Evolutionary conservation across 768 basidiomycete genomes (phyloP).

Genomic region (Suillus hirtellus): DNA sequence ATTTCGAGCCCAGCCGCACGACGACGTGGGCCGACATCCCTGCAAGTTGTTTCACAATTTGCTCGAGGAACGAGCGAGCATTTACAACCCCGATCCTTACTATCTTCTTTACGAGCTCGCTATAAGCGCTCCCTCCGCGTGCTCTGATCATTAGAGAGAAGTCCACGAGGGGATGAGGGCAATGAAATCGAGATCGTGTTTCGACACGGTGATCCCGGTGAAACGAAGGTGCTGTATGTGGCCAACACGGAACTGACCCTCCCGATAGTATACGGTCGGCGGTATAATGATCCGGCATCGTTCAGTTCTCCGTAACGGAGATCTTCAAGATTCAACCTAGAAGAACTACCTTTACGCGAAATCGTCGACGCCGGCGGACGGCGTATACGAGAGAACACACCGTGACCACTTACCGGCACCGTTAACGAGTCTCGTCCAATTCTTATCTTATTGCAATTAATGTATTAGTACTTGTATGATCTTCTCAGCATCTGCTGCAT

Average conservation of each 20-base stretch:
- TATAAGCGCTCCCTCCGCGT: too few species aligned
- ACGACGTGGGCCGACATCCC: too few species aligned
- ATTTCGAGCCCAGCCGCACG: too few species aligned
- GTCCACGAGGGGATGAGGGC: background rate
- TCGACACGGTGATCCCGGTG: background rate
- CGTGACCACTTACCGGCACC: background rate
- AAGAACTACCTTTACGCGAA: background rate
- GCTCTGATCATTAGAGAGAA: background rate
- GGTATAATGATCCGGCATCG: background rate
- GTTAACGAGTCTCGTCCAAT: background rate
- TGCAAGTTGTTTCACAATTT: too few species aligned
- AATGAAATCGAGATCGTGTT: background rate
- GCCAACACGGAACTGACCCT: too few species aligned
- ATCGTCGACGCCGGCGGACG: background rate
- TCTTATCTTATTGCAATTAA: too few species aligned
- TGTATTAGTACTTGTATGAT: background rate
- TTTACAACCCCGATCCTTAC: too few species aligned
- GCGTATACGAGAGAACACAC: background rate
- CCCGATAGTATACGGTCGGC: background rate
- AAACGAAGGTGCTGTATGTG: background rate
- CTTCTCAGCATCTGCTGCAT: background rate
- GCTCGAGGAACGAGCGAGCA: background rate
- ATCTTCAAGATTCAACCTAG: background rate
- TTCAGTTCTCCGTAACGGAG: background rate
- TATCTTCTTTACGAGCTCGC: too few species aligned